Evolutionary conservation across 2,329 filamentous ascomycete genomes (phyloP), one percentile per base, ranked within the genome.

Genomic region (Teratosphaeria destructans): DNA sequence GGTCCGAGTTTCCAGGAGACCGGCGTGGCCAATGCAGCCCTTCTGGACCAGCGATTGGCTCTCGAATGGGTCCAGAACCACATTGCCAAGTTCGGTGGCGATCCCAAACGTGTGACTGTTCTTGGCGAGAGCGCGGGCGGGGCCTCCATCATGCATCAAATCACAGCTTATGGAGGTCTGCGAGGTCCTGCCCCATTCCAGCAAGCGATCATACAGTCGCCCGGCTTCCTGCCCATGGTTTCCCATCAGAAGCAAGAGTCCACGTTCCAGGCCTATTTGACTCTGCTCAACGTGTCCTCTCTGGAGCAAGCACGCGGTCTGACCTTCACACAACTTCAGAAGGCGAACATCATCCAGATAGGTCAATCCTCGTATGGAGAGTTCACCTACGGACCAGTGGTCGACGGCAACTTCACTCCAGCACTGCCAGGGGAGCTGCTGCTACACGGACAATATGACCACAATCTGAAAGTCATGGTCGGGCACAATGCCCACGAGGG

Each of bases 41-140:
- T 83, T 0, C 72, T 77, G 57, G 81, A 84, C 60, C 82, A 85
- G 66, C 74, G 79, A 12, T 72, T 82, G 19, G 81, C 81, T 27
- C 71, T 86, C 7, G 73, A 83, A 64, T 86, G 83, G 83, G 75
- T 85, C 3, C 76, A 81, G 58, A 67, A 77, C 49, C 72, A 69
- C 71, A 78, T 63, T 68, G 76, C 11, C 16, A 65, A 66, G 52
- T 85, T 85, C 63, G 82, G 82, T 10, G 82, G 82, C 12, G 78
- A 84, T 66, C 66, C 68, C 3, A 64, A 65, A n/a, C 66, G 74
- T 14, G 62, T 68, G 26, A 70, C 68, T 7, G 73, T 82, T 14
- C 73, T 81, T 19, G 80, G 80, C 5, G 71, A 79, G 61, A 79
- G 76, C 16, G 80, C 81, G 8, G 81, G 81, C 32, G 81, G 73